These are phyloP conservation scores for Dichotomocladium elegans DNA, from an alignment of 371 early-diverging fungal species.

Conservation along the genomic window DNA sequence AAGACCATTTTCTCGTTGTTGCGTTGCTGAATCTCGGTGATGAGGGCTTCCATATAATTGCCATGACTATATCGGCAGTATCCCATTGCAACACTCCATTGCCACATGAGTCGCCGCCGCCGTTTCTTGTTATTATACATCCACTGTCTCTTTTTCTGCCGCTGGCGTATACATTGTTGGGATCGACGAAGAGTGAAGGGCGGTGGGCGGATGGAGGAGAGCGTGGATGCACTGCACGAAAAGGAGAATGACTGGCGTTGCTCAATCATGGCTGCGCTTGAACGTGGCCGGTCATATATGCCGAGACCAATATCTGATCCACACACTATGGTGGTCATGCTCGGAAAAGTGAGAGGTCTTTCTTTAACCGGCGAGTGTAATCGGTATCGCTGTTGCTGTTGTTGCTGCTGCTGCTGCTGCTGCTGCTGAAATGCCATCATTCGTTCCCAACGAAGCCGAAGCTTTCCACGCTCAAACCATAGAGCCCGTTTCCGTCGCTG, in stretches of 20 bases:
- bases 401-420: neutral
- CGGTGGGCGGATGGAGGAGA: too few relatives aligned
- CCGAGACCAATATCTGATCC: too few relatives aligned
- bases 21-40: conserved; percentile 3
- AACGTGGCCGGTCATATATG: too few relatives aligned
- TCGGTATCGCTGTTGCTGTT: neutral
- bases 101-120: conserved; percentile 18
- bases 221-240: too few relatives aligned
- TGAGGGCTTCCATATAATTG: conserved; percentile 4
- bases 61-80: conserved; percentile 20
- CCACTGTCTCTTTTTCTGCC: neutral
- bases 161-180: too few relatives aligned
- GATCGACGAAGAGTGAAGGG: too few relatives aligned
- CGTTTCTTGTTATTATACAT: conserved; percentile 1
- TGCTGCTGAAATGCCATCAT: neutral
- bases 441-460: conserved; percentile 12
- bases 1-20: neutral
- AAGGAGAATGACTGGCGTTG: too few relatives aligned
- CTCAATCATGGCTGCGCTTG: too few relatives aligned
- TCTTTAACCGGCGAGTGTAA: too few relatives aligned
- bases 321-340: too few relatives aligned
- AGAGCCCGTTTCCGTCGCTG: conserved; percentile 7
- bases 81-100: conserved; percentile 27
- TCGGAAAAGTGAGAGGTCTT: too few relatives aligned
- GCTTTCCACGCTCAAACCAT: conserved; percentile 11